These are phyloP conservation scores for Rhododendron kiyosumense DNA, from an alignment of 148 eudicot genomes.

Conservation along the genomic window DNA sequence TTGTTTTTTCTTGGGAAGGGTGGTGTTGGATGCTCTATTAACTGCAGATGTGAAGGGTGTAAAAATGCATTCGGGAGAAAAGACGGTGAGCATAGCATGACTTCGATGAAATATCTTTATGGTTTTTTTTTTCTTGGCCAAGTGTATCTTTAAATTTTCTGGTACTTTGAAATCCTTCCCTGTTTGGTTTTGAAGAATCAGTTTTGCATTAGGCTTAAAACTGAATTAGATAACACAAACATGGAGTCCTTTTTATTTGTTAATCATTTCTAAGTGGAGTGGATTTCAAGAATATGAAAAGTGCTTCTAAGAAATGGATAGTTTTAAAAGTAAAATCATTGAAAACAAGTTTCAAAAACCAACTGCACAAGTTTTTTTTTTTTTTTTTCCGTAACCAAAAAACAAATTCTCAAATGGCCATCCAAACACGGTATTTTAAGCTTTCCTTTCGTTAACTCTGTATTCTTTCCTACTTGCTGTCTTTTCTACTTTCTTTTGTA, in stretches of 20 bases:
- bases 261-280: neutral
- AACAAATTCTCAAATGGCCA: neutral
- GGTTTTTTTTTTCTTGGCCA: neutral
- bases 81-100: conserved; percentile 58
- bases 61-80: conserved; percentile 90
- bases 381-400: neutral
- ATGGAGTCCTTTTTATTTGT: neutral
- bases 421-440: neutral
- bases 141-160: neutral
- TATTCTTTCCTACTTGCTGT: neutral
- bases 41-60: conserved; percentile 94
- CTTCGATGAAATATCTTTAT: neutral
- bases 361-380: neutral
- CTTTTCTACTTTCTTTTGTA: neutral
- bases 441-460: neutral
- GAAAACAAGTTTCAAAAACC: neutral
- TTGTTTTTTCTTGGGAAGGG: conserved; percentile 46
- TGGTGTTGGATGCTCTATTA: conserved; percentile 94
- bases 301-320: neutral
- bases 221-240: neutral
- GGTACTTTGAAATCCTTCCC: neutral
- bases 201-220: neutral
- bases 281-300: neutral
- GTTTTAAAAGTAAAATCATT: neutral
- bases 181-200: neutral